Evolutionary conservation across 805 yeast species (phyloP).

Genomic region (Schizosaccharomyces lindneri): DNA sequence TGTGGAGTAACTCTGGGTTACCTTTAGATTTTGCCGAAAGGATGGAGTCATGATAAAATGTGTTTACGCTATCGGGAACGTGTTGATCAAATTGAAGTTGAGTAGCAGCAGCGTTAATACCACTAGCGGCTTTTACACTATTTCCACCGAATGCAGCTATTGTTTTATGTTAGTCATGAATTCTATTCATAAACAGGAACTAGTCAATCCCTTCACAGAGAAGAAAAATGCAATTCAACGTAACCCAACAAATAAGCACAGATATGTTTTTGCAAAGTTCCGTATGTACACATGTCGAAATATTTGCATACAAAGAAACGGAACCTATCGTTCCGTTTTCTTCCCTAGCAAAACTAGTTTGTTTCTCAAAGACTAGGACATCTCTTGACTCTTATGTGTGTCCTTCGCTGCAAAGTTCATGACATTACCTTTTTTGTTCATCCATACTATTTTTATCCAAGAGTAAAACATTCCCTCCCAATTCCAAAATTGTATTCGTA

Average conservation of each 20-base stretch:
- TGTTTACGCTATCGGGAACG: constrained; percentile 31
- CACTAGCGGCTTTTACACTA: constrained; percentile 42
- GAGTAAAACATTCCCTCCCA: constrained; percentile 29
- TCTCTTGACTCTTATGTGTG: too few relatives aligned
- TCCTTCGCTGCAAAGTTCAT: not conserved
- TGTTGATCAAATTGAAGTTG: constrained; percentile 27
- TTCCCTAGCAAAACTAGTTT: not conserved
- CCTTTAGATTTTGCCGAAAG: constrained; percentile 41
- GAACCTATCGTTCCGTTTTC: too few relatives aligned
- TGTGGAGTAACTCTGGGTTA: constrained; percentile 30
- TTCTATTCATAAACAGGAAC: not conserved
- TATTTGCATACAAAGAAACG: too few relatives aligned
- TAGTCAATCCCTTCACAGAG: not conserved
- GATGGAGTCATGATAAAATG: constrained; percentile 40
- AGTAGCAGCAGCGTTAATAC: constrained; percentile 51
- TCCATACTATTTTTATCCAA: constrained; percentile 25
- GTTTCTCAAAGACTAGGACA: not conserved
- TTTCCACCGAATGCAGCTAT: constrained; percentile 29
- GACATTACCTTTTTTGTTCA: not conserved
- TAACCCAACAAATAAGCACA: too few relatives aligned
- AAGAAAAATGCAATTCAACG: not conserved
- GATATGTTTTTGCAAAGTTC: too few relatives aligned
- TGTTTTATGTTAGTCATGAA: too few relatives aligned
- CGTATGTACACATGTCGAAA: too few relatives aligned
- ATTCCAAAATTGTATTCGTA: constrained; percentile 28